Evolutionary conservation across 2,329 filamentous ascomycete genomes (phyloP).

Genomic region (Claviceps fusiformis): DNA sequence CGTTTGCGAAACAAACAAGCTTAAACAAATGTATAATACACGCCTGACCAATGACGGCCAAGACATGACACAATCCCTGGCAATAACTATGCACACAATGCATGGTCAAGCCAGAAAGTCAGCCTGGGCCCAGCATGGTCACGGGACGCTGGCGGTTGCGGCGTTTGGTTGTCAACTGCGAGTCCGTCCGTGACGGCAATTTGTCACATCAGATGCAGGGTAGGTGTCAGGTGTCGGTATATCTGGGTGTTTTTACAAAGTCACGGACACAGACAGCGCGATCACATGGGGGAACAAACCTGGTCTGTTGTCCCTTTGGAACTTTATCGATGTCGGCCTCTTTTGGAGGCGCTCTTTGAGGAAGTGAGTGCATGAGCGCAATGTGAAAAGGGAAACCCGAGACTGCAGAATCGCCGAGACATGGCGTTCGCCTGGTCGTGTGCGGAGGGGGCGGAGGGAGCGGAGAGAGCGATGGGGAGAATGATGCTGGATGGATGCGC

Average conservation of each 20-base stretch:
- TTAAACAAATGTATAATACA: not conserved
- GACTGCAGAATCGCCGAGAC: slow-evolving; percentile 10
- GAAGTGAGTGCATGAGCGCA: not conserved
- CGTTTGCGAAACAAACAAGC: not conserved
- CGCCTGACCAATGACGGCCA: not conserved
- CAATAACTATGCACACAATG: not conserved
- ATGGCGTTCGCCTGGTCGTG: slow-evolving; percentile 4
- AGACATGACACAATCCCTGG: not conserved
- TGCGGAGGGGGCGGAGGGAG: too few relatives aligned
- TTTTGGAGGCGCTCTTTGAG: too few relatives aligned
- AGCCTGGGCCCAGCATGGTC: not conserved
- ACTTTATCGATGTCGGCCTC: too few relatives aligned
- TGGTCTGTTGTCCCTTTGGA: not conserved
- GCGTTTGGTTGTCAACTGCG: not conserved
- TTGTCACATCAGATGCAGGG: not conserved
- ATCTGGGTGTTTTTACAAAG: too few relatives aligned
- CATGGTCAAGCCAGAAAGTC: not conserved
- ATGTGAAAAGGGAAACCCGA: not conserved
- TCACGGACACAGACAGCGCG: too few relatives aligned
- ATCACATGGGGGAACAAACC: not conserved
- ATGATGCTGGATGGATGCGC: too few relatives aligned
- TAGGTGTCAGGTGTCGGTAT: too few relatives aligned
- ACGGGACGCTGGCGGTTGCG: not conserved
- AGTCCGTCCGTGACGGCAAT: not conserved
- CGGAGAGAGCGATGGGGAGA: too few relatives aligned